These are phyloP conservation scores for Ganoderma leucocontextum DNA, from an alignment of 1,284 basidiomycete genomes.

Conservation along the genomic window DNA sequence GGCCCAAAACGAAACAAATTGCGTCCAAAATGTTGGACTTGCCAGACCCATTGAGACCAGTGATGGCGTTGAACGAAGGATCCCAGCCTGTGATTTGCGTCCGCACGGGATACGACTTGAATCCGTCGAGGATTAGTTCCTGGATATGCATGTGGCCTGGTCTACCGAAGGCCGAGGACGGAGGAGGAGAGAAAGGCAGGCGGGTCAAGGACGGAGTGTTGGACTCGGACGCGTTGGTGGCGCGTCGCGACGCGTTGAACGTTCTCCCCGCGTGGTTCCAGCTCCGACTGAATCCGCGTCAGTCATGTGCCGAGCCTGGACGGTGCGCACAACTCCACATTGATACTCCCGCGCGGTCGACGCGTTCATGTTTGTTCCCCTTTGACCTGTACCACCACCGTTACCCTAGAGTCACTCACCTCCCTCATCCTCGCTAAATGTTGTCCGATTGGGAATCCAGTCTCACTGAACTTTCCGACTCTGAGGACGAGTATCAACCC, in stretches of 20 bases:
- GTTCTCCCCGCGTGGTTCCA: constrained; percentile 1
- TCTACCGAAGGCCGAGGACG: not conserved
- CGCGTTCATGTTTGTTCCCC: not conserved
- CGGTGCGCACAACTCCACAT: not conserved
- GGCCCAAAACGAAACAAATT: constrained; percentile 96
- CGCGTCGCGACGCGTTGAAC: constrained; percentile 37
- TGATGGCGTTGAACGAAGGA: constrained; percentile 97
- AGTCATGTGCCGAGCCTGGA: constrained; percentile 19
- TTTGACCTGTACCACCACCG: constrained; percentile 19
- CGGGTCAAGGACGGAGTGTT: not conserved
- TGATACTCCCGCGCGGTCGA: not conserved
- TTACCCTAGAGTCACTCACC: not conserved
- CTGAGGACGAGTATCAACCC: constrained; percentile 47
- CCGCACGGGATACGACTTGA: constrained; percentile 97
- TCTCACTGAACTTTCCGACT: constrained; percentile 51
- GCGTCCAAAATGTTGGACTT: constrained; percentile 99
- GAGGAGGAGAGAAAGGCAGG: not conserved
- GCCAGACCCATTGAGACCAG: constrained; percentile 93
- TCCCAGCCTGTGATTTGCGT: constrained; percentile 97
- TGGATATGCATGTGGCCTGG: constrained; percentile 73
- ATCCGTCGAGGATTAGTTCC: constrained; percentile 86
- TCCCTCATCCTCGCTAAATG: constrained; percentile 27
- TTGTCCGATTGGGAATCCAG: constrained; percentile 50
- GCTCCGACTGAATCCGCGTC: constrained; percentile 30
- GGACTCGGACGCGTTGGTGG: constrained; percentile 30